Evolutionary conservation across 2,329 filamentous ascomycete genomes (phyloP), one percentile per base, ranked within the genome.

Genomic region (Pseudodiploospora longispora): DNA sequence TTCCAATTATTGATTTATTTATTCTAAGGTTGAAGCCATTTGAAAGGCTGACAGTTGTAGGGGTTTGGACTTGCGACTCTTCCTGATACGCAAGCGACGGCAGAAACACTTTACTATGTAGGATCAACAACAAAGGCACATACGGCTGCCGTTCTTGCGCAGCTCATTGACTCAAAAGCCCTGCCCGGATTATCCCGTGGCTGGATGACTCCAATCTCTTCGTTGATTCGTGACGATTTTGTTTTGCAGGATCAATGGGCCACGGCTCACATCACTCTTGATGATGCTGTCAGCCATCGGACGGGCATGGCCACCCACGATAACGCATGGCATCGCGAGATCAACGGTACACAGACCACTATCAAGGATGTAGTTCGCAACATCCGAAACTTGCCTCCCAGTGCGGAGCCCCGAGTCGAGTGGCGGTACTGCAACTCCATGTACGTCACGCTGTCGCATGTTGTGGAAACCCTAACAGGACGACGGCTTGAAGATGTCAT

Each of bases 41-140:
- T 43, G 27, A 41, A 33, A 9, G 1, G 1, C 36, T n/a, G 9
- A n/a, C 36, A 10, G 6, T 12, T 10, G 6, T 10, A 62, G 59
- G 56, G 53, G n/a, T 63, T 59, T 37, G 61, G 60, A 6, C 50
- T 49, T 27, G 59, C 60, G 4, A 59, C 55, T 0, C 36, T 60
- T 10, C 59, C 50, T 47, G 70, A 68, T 63, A 66, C 29, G 62
- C 66, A 49, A 58, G 70, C 49, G 49, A 68, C 52, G 55, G 63
- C 41, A 45, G 60, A 71, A 30, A 80, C 76, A 0, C 61, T 81
- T 3, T 80, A 74, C 60, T 75, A 73, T 46, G 66, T 65, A 3
- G 78, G 69, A 2, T 78, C 74, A 38, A 78, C 69, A 2, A 78
- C 75, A 27, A 82, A 82, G 55, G 71, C 74, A 4, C 68, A 75